Base-by-base conservation (phyloP, 495 filamentous ascomycete species). In the Ascobolus immersus region DNA sequence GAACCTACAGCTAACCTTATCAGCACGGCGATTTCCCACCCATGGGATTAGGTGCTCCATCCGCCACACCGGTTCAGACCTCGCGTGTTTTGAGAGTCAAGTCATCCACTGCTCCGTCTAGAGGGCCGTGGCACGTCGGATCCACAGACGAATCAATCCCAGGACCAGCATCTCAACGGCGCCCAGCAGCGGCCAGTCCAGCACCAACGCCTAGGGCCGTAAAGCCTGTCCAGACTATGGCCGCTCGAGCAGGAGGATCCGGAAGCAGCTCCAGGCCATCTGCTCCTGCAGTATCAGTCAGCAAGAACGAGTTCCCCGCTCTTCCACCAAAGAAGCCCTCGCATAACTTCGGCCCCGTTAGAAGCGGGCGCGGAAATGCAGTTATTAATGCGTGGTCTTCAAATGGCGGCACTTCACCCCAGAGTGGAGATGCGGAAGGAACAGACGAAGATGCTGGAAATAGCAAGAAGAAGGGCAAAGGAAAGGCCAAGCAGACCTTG, bases 11-110 rank as follows among this genome's bases (percentile, higher is more conserved):
- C 17, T 32, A 4, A 5, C 32, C 17, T n/a, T 6, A n/a, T n/a
- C 17, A 40, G 38, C 84, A 91, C 43, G 86, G 93, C 53, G 84
- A 96, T 53, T 96, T 93, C 45, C 86, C 86, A 0, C 75, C 77
- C 0, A 63, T 96, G 0, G 62, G 59, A 0, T 52, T 52, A 1
- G 59, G 59, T 0, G 61, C 64, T 0, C 48, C 59, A 1, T 53
- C 57, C 4, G 46, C 55, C 28, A 52, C 55, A 4, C 47, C 56
- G 1, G 35, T 40, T 26, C 37, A 26, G 48, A 56, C 41, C 14
- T 61, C 55, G 9, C 62, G 76, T 24, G 69, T 81, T 10, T 53
- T 78, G 17, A 72, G 69, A 37, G 52, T 82, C 4, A 82, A 82
- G 45, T 76, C 65, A 34, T 74, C 73, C 0, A 79, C 79, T 1